Conservation (phyloP, 371 early-diverging fungal species). For the Mortierella sp. region DNA sequence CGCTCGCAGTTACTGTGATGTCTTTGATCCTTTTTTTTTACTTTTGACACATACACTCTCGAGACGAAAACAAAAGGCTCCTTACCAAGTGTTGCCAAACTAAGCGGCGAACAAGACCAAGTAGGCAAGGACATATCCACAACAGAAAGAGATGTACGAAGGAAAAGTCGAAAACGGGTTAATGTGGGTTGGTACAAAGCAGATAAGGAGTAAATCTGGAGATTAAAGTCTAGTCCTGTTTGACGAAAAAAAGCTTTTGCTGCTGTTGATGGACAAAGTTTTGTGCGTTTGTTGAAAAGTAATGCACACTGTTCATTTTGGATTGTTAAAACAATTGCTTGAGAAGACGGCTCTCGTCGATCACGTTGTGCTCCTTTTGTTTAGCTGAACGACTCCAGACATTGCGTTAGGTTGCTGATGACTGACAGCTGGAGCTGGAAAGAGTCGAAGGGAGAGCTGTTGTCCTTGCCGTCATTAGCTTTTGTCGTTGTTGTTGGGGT, state of each 20-base stretch:
- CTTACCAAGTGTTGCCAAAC: conserved; percentile 95
- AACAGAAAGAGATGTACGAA: conserved; percentile 7
- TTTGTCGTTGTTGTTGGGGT: conserved; percentile 4
- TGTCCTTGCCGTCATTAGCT: neutral
- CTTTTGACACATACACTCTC: neutral
- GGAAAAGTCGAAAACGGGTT: conserved; percentile 3
- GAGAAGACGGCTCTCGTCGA: neutral
- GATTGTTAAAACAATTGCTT: neutral
- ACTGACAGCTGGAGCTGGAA: neutral
- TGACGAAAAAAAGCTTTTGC: neutral
- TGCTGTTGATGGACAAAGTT: neutral
- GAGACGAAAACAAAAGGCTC: neutral
- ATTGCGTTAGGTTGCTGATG: neutral
- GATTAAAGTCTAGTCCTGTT: neutral
- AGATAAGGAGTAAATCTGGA: neutral
- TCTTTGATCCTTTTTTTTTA: neutral
- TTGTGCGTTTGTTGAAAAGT: neutral
- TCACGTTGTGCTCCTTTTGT: conserved; percentile 5
- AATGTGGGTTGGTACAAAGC: too few relatives aligned
- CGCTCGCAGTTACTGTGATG: neutral
- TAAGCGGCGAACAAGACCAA: conserved; percentile 42
- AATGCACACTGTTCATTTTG: neutral
- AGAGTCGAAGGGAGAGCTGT: neutral
- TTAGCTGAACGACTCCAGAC: neutral
- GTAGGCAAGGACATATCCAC: neutral